These are phyloP conservation scores for Termitomyces sp. DNA, from an alignment of 768 basidiomycete genomes.

Conservation along the genomic window DNA sequence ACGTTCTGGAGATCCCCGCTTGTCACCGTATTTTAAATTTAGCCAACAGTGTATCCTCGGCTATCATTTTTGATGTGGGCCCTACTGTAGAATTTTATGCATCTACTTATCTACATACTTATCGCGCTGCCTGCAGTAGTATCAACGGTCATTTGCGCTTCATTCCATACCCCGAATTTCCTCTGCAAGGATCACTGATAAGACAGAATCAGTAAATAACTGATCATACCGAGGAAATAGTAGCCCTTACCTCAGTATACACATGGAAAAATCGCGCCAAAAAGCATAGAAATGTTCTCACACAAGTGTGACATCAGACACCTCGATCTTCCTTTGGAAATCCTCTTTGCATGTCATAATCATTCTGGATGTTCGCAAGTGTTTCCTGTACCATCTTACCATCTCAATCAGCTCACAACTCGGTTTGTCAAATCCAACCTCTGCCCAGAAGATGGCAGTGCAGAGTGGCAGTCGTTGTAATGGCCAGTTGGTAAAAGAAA, in stretches of 20 bases:
- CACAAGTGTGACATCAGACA: neutral
- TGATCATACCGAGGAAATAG: neutral
- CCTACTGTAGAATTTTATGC: too few relatives aligned
- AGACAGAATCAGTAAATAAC: neutral
- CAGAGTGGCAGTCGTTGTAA: too few relatives aligned
- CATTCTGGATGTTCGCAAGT: neutral
- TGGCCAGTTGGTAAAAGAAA: too few relatives aligned
- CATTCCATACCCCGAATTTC: too few relatives aligned
- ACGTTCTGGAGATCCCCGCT: too few relatives aligned
- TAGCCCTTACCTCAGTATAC: neutral
- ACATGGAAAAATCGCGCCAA: neutral
- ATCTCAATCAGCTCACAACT: neutral
- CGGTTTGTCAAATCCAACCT: neutral
- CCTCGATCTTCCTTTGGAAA: too few relatives aligned
- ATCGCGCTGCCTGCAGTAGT: neutral
- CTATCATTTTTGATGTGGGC: too few relatives aligned
- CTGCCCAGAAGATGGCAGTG: too few relatives aligned
- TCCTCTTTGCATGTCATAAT: neutral
- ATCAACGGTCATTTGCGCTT: too few relatives aligned
- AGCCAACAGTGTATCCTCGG: neutral
- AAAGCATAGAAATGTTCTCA: neutral
- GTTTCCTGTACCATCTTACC: neutral
- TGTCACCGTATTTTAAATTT: neutral
- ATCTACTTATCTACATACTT: too few relatives aligned
- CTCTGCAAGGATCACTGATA: neutral